A percentile compares a stretch with the other conserved stretches of the same genome.
Evolutionary conservation across 192 early-diverging fungal genomes (phyloP).

Genomic region (Polychytrium aggregatum): DNA sequence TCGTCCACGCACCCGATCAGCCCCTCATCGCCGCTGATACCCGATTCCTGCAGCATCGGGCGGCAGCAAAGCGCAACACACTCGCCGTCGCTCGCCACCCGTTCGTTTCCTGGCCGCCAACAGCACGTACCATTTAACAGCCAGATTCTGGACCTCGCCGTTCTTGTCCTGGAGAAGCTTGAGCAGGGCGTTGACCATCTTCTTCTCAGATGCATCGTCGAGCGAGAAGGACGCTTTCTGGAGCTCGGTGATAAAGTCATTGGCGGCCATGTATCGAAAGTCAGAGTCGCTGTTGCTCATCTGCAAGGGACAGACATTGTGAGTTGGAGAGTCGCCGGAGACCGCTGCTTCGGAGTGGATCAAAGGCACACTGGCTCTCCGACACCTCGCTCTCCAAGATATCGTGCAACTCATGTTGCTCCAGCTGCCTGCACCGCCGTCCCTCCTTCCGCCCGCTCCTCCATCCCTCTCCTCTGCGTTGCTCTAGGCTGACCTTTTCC

Average conservation of each 20-base stretch:
- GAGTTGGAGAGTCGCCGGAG: neutral
- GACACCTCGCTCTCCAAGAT: neutral
- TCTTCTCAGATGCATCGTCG: constrained; percentile 40
- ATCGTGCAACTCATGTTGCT: no score
- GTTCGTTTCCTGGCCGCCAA: no score
- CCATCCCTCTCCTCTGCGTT: no score
- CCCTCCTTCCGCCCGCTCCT: no score
- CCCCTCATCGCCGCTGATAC: no score
- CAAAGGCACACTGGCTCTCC: neutral
- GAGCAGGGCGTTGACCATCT: constrained; percentile 36
- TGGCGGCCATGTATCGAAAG: constrained; percentile 77
- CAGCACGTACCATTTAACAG: constrained; percentile 58
- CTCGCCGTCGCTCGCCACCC: no score
- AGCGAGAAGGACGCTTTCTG: constrained; percentile 42
- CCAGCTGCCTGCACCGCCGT: no score
- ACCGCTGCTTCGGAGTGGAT: constrained; percentile 1
- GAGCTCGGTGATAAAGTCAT: constrained; percentile 66
- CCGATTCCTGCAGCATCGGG: no score
- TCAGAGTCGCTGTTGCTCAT: constrained; percentile 56
- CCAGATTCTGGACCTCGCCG: constrained; percentile 75
- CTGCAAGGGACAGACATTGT: constrained; percentile 8
- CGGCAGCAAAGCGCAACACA: no score
- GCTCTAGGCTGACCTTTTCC: constrained; percentile 47
- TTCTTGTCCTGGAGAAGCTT: constrained; percentile 69
- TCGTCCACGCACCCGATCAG: no score